Conservation (phyloP, 305 asterid species). For the Andrographis paniculata region DNA sequence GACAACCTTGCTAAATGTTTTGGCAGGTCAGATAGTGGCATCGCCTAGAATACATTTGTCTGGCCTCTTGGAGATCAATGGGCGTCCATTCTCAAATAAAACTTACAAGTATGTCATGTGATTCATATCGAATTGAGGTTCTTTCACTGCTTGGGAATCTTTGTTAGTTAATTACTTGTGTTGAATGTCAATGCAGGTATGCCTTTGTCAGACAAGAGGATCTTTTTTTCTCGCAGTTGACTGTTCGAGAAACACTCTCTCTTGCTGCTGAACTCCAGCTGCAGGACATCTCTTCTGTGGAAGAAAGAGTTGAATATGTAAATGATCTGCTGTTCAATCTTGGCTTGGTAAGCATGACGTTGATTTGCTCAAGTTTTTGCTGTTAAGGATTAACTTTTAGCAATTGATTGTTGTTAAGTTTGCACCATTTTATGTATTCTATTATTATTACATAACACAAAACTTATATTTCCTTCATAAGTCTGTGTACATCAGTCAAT, state of each 20-base stretch:
- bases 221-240: constrained; percentile 96
- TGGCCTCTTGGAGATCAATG: constrained; percentile 88
- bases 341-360: constrained; percentile 64
- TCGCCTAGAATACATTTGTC: constrained; percentile 74
- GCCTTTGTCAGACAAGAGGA: constrained; percentile 97
- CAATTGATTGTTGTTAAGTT: constrained; percentile 4
- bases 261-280: constrained; percentile 98
- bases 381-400: background rate
- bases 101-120: constrained; percentile 49
- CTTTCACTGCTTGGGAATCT: constrained; percentile 12
- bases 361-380: constrained; percentile 6
- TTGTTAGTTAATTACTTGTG: constrained; percentile 12
- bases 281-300: constrained; percentile 55
- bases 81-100: constrained; percentile 55
- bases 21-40: constrained; percentile 77
- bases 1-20: constrained; percentile 87
- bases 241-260: constrained; percentile 91
- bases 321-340: constrained; percentile 66
- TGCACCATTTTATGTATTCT: too few species aligned
- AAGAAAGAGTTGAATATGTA: constrained; percentile 76
- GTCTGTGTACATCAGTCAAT: constrained; percentile 4
- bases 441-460: too few species aligned
- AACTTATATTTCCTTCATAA: constrained; percentile 1
- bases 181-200: constrained; percentile 42
- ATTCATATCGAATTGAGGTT: constrained; percentile 1